Percentiles rank a stretch among this genome's conserved stretches.
Evolutionary conservation across 2,329 filamentous ascomycete genomes (phyloP).

Genomic region (Pseudogymnoascus sp.): DNA sequence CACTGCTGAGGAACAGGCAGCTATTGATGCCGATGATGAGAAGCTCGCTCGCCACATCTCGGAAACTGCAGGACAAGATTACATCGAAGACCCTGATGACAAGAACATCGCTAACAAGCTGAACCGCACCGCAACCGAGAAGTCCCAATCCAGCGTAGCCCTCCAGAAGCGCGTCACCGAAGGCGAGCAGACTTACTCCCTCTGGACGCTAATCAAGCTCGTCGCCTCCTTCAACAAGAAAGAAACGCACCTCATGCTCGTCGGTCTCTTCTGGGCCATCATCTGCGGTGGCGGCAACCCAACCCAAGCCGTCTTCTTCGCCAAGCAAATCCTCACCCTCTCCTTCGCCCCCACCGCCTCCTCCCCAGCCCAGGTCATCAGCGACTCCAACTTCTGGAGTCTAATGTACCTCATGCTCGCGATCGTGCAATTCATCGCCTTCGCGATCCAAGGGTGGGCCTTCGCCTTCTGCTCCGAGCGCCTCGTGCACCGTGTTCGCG

Average conservation of each 20-base stretch:
- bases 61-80: slow-evolving; percentile 34
- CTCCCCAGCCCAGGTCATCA: slow-evolving; percentile 48
- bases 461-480: slow-evolving; percentile 85
- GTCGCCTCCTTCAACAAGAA: slow-evolving; percentile 71
- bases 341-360: slow-evolving; percentile 33
- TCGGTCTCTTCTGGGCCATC: slow-evolving; percentile 66
- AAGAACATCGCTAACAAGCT: slow-evolving; percentile 50
- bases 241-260: slow-evolving; percentile 64
- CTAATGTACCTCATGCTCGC: slow-evolving; percentile 84
- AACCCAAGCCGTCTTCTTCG: slow-evolving; percentile 72
- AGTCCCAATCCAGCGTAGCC: slow-evolving; percentile 63
- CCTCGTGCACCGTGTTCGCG: slow-evolving; percentile 74
- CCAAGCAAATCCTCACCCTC: slow-evolving; percentile 74
- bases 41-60: slow-evolving; percentile 43
- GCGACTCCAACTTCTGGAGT: slow-evolving; percentile 76
- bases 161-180: slow-evolving; percentile 50
- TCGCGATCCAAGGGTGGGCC: slow-evolving; percentile 59
- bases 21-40: slow-evolving; percentile 43
- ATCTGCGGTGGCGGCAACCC: slow-evolving; percentile 79
- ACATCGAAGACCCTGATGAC: slow-evolving; percentile 53
- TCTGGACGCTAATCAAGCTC: slow-evolving; percentile 71
- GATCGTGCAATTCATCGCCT: slow-evolving; percentile 63
- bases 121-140: slow-evolving; percentile 46
- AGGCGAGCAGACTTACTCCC: slow-evolving; percentile 51
- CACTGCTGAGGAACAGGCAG: slow-evolving; percentile 44